phyloP scores from a whole-genome alignment of 495 filamentous ascomycete genomes.

The Symbiotaphrina buchneri region DNA sequence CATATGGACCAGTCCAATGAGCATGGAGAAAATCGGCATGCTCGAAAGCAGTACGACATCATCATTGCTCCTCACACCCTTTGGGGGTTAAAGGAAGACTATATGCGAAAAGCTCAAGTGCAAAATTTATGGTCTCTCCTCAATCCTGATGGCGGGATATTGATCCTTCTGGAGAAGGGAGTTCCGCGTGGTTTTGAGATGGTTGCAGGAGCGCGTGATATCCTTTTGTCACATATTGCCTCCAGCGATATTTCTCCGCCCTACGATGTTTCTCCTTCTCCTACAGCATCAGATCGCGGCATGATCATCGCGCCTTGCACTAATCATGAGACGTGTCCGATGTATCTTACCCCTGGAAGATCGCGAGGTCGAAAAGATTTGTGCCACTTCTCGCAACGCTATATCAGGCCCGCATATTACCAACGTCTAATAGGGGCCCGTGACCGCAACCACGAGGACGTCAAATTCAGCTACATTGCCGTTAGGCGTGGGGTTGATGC shows the following conservation, averaged over 20 bases:
- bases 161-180: slow-evolving; percentile 82
- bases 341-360: slow-evolving; percentile 53
- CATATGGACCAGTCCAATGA: slow-evolving; percentile 23
- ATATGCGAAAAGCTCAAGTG: slow-evolving; percentile 48
- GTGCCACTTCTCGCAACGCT: slow-evolving; percentile 81
- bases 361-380: slow-evolving; percentile 59
- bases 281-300: slow-evolving; percentile 40
- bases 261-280: too few relatives aligned
- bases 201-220: slow-evolving; percentile 58
- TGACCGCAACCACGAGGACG: slow-evolving; percentile 69
- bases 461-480: slow-evolving; percentile 72
- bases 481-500: slow-evolving; percentile 47
- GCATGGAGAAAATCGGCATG: slow-evolving; percentile 17
- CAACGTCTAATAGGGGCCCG: slow-evolving; percentile 51
- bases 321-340: slow-evolving; percentile 70
- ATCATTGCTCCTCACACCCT: slow-evolving; percentile 76
- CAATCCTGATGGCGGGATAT: slow-evolving; percentile 61
- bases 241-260: too few relatives aligned
- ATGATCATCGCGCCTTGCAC: slow-evolving; percentile 96
- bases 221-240: slow-evolving; percentile 46
- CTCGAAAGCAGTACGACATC: slow-evolving; percentile 65
- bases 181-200: slow-evolving; percentile 81
- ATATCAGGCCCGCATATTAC: slow-evolving; percentile 58
- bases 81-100: slow-evolving; percentile 47
- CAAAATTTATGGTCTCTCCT: slow-evolving; percentile 79